Evolutionary conservation across 306 rosid species (phyloP), one percentile per base, ranked within the genome.

Genomic region (Betula pendula): DNA sequence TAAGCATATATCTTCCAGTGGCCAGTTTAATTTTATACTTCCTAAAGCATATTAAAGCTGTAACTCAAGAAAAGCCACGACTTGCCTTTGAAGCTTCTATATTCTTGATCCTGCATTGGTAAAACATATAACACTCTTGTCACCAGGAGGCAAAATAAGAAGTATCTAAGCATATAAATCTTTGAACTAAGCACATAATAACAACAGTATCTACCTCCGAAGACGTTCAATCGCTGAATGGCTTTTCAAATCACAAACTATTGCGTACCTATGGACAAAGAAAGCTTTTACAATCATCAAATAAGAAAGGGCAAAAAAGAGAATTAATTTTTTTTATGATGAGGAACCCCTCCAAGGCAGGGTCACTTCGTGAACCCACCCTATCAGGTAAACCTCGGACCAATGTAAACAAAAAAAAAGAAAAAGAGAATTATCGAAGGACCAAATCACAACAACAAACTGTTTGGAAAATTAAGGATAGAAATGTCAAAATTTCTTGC

Each of bases 161-260:
- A 60, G 52, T 16, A 71, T 51, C 38, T n/a, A 70, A 65, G 22
- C 29, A 25, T 2, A 38, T 8, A 70, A 62, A 35, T 35, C 3
- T 3, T 24, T 22, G 20, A 17, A 33, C 63, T 49, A 8, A 66
- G 35, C 49, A 68, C 48, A 63, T 10, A 71, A 72, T 56, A 10
- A 40, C 5, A 55, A 44, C 11, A 10, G 44, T 62, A 52, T 74
- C 73, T 78, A 92, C 98, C 98, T 89, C 50, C 95, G 95, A 73
- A 94, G 94, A 47, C 98, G 95, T 59, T 94, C 98, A 70, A 94
- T 88, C 33, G 97, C 96, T 0, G 92, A 89, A 65, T 79, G 86
- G 82, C 88, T 92, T 84, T 89, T 89, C 77, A 90, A 73, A 76
- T 94, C 97, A 87, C 98, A 94, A 52, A 83, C 97, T 20, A 94